A percentile compares a stretch with the other conserved stretches of the same genome.
These are phyloP conservation scores for Penicillium cataractarum DNA, from an alignment of 495 filamentous ascomycete genomes.

Conservation along the genomic window DNA sequence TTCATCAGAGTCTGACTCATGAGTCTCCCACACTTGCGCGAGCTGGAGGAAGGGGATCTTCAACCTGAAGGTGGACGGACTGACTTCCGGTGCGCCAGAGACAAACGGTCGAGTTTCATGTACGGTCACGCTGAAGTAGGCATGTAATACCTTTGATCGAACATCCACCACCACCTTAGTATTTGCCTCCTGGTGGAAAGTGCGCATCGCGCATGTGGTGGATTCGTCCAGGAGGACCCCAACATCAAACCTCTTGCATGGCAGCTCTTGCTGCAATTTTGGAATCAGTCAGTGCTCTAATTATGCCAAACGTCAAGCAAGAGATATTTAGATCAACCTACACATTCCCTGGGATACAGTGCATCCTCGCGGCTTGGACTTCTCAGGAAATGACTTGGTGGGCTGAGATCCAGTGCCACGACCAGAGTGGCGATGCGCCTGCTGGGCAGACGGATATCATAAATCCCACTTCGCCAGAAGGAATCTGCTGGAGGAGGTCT, in stretches of 20 bases:
- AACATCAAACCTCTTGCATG: slow-evolving; percentile 33
- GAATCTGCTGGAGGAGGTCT: slow-evolving; percentile 45
- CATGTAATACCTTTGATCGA: slow-evolving; percentile 26
- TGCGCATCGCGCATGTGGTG: slow-evolving; percentile 36
- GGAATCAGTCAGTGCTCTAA: neutral
- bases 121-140: slow-evolving; percentile 30
- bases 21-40: slow-evolving; percentile 53
- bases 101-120: neutral
- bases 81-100: neutral
- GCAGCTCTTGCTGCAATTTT: slow-evolving; percentile 29
- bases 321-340: neutral
- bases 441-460: slow-evolving; percentile 29
- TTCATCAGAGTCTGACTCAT: slow-evolving; percentile 32
- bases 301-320: neutral
- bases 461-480: slow-evolving; percentile 43
- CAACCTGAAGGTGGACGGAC: slow-evolving; percentile 49
- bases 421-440: slow-evolving; percentile 17
- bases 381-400: slow-evolving; percentile 16
- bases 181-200: slow-evolving; percentile 22
- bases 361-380: slow-evolving; percentile 36
- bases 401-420: slow-evolving; percentile 27
- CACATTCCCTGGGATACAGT: slow-evolving; percentile 32
- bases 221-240: slow-evolving; percentile 35
- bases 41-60: slow-evolving; percentile 68
- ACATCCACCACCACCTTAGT: slow-evolving; percentile 31